Percentiles rank a stretch among this genome's conserved stretches.
Evolutionary conservation across 2,329 filamentous ascomycete genomes (phyloP).

Genomic region (Ascochyta viciae-villosae): DNA sequence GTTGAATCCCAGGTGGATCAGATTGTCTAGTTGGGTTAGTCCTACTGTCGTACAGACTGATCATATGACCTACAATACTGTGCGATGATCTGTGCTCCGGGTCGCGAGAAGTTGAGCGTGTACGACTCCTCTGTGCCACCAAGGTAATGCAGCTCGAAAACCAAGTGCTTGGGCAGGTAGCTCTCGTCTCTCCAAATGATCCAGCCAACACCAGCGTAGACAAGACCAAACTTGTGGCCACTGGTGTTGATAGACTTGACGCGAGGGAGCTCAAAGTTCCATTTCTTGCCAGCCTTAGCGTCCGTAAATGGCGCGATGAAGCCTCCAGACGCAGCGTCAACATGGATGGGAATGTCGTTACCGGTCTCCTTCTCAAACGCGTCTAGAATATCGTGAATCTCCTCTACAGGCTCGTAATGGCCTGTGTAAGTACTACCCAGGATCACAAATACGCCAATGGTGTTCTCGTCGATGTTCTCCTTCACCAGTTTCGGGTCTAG

Average conservation of each 20-base stretch:
- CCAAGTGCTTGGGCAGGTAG: conserved; percentile 70
- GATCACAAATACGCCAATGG: conserved; percentile 78
- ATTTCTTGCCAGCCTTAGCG: conserved; percentile 64
- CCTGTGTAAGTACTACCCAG: conserved; percentile 76
- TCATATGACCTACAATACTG: conserved; percentile 67
- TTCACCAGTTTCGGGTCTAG: conserved; percentile 70
- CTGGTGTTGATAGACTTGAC: conserved; percentile 72
- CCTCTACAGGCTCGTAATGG: conserved; percentile 75
- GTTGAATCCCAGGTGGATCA: conserved; percentile 72
- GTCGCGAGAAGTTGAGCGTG: conserved; percentile 75
- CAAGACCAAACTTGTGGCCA: conserved; percentile 68
- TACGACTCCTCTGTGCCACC: conserved; percentile 75
- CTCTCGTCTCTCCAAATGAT: conserved; percentile 62
- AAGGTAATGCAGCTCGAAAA: conserved; percentile 75
- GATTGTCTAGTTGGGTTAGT: conserved; percentile 56
- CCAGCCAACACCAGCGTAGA: conserved; percentile 74
- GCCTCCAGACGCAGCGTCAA: conserved; percentile 66
- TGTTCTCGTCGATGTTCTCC: conserved; percentile 76
- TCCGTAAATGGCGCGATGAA: conserved; percentile 69
- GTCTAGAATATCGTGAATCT: conserved; percentile 70
- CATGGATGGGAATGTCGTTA: conserved; percentile 71
- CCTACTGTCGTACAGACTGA: not conserved
- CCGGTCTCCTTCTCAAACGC: conserved; percentile 68
- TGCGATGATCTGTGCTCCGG: conserved; percentile 72
- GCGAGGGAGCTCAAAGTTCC: conserved; percentile 68